phyloP scores from a whole-genome alignment of 805 yeast genomes.

The Metschnikowia shivogae region DNA sequence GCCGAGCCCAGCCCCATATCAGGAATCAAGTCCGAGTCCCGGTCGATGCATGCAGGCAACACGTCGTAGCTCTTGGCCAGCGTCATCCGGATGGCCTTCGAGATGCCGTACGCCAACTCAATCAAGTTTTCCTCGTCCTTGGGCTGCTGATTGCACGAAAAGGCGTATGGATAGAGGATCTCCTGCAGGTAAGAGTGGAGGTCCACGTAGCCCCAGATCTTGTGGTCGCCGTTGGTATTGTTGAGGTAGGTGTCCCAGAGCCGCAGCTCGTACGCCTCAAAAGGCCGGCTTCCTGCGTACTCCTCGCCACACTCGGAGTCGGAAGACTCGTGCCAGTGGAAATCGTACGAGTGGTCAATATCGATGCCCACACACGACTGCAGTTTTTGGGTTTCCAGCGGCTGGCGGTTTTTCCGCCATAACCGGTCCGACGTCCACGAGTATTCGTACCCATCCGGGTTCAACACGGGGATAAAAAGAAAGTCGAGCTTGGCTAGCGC shows the following conservation, averaged over 20 bases:
- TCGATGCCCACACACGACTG: conserved; percentile 78
- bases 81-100: conserved; percentile 63
- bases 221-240: conserved; percentile 48
- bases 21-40: conserved; percentile 68
- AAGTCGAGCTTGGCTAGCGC: conserved; percentile 62
- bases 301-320: conserved; percentile 81
- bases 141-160: conserved; percentile 67
- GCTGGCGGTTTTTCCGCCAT: conserved; percentile 87
- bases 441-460: conserved; percentile 88
- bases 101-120: conserved; percentile 76
- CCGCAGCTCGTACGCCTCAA: conserved; percentile 45
- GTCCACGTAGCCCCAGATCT: conserved; percentile 73
- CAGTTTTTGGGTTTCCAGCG: conserved; percentile 23
- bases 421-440: conserved; percentile 77
- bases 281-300: conserved; percentile 70
- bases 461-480: conserved; percentile 74
- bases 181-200: conserved; percentile 85
- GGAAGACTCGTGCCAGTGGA: conserved; percentile 58
- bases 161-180: conserved; percentile 78
- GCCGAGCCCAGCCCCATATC: conserved; percentile 78
- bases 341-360: conserved; percentile 79
- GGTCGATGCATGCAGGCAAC: conserved; percentile 73
- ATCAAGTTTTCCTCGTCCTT: conserved; percentile 76
- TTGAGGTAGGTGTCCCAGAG: conserved; percentile 40
- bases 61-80: conserved; percentile 67